Base-by-base conservation (phyloP, 352 stramenopile species). In the Pythium utonaiense region DNA sequence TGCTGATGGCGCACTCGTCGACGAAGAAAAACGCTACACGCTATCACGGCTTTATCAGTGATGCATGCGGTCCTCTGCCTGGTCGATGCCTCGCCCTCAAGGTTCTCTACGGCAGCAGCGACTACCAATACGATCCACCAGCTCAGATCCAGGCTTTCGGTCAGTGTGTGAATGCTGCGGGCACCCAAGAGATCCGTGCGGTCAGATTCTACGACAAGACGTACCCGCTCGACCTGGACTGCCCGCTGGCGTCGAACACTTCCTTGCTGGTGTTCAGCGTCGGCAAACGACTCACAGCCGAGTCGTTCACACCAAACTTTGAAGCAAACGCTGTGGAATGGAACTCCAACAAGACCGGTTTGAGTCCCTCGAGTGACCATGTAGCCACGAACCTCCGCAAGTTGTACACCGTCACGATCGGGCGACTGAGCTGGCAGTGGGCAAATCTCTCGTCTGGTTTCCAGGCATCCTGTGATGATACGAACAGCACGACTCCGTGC, bases 321-420 rank as follows among this genome's bases (percentile, higher is more conserved):
- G 17, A 8, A 13, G n/a, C n/a, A 5, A 24, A 5, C n/a, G 9
- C 41, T 14, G 8, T 6, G 4, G 6, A 14, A 7, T 14, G 7
- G 14, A 40, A 40, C 33, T 40, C 33, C 9, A 40, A 36, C 31
- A 12, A 36, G 31, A 12, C 31, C 31, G 31, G 33, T 17, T 5
- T 33, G 28, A 33, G 28, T 33, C n/a, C n/a, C n/a, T n/a, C n/a
- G 28, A 9, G 28, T 40, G 13, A 40, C 33, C 3, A 40, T 40
- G 17, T n/a, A 8, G n/a, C 24, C 4, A 53, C 45, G 6, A 67
- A 62, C 40, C 41, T 52, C n/a, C 51, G 60, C 24, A 67, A 62
- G 30, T 33, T 67, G 1, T 53, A 53, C n/a, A 60, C 52, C 1
- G 12, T 67, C 53, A 67, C 60, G 25, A 19, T 53, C 28, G 42